A percentile compares a stretch with the other conserved stretches of the same genome.
Conservation (phyloP, 1,284 basidiomycete genomes). For the Clitocybe nebularis region DNA sequence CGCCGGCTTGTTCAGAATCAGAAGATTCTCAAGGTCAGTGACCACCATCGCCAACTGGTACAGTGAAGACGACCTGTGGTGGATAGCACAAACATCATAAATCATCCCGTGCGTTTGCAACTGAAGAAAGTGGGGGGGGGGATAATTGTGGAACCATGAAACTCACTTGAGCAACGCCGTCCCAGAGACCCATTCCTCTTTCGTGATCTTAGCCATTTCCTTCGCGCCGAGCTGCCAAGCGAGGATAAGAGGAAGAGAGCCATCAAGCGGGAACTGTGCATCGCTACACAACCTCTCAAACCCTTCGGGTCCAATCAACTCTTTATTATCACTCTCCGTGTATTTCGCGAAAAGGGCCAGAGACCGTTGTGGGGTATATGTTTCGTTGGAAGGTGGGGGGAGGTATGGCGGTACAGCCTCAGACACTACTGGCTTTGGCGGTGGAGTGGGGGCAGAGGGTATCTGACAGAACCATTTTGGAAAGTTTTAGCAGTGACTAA, state of each 20-base stretch:
- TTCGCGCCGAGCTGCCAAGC: slow-evolving; percentile 67
- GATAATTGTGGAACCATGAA: too few species aligned
- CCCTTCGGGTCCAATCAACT: slow-evolving; percentile 63
- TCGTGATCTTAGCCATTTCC: slow-evolving; percentile 67
- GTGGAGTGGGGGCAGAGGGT: slow-evolving; percentile 8
- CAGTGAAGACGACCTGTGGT: slow-evolving; percentile 61
- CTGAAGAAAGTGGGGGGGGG: too few species aligned
- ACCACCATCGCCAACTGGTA: slow-evolving; percentile 45
- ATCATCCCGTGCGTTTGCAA: not conserved
- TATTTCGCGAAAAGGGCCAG: slow-evolving; percentile 58
- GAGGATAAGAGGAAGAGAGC: slow-evolving; percentile 62
- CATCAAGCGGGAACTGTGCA: slow-evolving; percentile 63
- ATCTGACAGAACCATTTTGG: not conserved
- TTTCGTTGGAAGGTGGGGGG: slow-evolving; percentile 27
- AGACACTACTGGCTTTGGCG: slow-evolving; percentile 2
- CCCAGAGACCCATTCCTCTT: slow-evolving; percentile 65
- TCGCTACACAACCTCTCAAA: slow-evolving; percentile 64
- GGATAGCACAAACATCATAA: not conserved
- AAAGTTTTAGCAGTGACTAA: not conserved
- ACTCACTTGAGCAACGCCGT: slow-evolving; percentile 55
- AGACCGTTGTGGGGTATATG: slow-evolving; percentile 49
- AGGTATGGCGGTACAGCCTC: not conserved
- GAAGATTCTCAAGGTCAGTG: slow-evolving; percentile 57
- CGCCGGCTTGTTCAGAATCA: slow-evolving; percentile 47
- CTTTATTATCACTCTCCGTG: slow-evolving; percentile 54